These are phyloP conservation scores for Solanum neorickii DNA, from an alignment of 257 asterid species.

Conservation along the genomic window DNA sequence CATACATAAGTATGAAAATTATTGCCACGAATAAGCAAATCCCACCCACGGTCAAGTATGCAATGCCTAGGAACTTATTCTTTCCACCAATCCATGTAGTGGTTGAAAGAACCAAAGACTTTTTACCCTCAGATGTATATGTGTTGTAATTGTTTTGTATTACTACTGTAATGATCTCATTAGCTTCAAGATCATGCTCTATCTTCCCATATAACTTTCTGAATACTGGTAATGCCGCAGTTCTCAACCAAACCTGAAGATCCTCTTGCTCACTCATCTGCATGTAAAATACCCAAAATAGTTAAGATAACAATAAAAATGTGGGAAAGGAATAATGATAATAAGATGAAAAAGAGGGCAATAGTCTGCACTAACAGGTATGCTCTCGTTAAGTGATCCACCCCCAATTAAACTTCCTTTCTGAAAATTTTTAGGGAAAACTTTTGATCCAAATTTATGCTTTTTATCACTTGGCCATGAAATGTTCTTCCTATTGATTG, in stretches of 20 bases:
- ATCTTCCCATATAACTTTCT: slow-evolving; percentile 76
- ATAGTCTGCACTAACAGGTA: slow-evolving; percentile 51
- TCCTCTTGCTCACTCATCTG: slow-evolving; percentile 95
- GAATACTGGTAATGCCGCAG: slow-evolving; percentile 73
- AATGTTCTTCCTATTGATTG: slow-evolving; percentile 50
- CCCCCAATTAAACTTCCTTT: slow-evolving; percentile 55
- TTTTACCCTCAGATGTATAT: slow-evolving; percentile 58
- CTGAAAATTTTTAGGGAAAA: slow-evolving; percentile 76
- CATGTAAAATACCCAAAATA: background rate
- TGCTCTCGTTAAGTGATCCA: slow-evolving; percentile 38
- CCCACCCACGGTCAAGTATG: slow-evolving; percentile 58
- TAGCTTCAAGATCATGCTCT: slow-evolving; percentile 65
- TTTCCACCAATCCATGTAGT: slow-evolving; percentile 95
- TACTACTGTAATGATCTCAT: slow-evolving; percentile 46
- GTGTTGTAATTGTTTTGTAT: slow-evolving; percentile 82
- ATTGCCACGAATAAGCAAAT: slow-evolving; percentile 47
- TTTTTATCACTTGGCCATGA: slow-evolving; percentile 66
- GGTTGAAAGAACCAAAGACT: slow-evolving; percentile 72
- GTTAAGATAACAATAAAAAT: background rate
- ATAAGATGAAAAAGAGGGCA: background rate
- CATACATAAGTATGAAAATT: slow-evolving; percentile 47
- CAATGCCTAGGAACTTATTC: slow-evolving; percentile 62
- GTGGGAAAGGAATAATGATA: background rate
- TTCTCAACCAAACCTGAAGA: slow-evolving; percentile 89
- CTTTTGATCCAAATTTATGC: slow-evolving; percentile 48